Conservation (phyloP, 148 eudicot genomes). For the Oxyria digyna region DNA sequence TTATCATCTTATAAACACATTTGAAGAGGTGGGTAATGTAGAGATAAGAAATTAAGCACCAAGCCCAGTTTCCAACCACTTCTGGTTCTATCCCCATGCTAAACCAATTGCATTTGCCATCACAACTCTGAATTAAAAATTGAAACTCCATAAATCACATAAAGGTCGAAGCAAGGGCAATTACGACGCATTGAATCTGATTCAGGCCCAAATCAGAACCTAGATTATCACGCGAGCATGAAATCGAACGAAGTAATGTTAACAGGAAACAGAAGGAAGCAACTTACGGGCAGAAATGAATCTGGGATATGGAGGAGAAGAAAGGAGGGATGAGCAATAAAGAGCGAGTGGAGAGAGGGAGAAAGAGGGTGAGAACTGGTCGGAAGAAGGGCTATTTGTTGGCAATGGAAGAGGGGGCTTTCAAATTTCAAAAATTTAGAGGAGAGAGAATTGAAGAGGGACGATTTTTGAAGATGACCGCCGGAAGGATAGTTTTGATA, state of each 20-base stretch:
- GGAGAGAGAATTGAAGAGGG: neutral
- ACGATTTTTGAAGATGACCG: slow-evolving; percentile 4
- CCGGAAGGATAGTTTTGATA: slow-evolving; percentile 1
- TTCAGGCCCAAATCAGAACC: neutral
- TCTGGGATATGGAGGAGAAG: neutral
- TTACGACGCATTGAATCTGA: neutral
- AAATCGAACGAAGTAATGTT: neutral
- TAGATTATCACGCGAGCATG: neutral
- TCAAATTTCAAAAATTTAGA: slow-evolving; percentile 2
- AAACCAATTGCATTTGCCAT: neutral
- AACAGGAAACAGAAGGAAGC: neutral
- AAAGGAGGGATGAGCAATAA: neutral
- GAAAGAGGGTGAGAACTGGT: neutral
- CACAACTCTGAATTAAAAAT: neutral
- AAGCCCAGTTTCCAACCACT: neutral
- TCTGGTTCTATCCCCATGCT: neutral
- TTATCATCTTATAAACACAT: neutral
- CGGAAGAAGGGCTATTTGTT: neutral
- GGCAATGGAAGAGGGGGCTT: neutral
- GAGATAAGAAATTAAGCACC: neutral
- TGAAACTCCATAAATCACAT: neutral
- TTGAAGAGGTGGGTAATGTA: neutral
- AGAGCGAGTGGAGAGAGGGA: neutral
- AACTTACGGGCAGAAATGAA: neutral
- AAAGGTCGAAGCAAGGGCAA: neutral